These are phyloP conservation scores for Sphagnum magellanicum DNA, from an alignment of 228 moss, liverwort and hornwort species.

Conservation along the genomic window DNA sequence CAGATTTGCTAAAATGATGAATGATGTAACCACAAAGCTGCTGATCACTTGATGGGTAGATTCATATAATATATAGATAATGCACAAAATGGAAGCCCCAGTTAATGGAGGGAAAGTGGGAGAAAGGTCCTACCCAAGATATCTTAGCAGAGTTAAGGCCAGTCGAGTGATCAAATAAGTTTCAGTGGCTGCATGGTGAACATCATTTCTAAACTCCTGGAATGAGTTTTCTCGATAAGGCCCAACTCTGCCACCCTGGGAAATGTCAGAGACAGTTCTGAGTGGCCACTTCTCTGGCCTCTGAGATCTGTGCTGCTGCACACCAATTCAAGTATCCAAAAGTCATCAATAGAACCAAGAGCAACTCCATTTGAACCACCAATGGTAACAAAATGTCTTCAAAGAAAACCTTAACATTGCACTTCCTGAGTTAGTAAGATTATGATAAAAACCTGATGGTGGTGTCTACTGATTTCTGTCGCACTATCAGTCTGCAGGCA, in stretches of 20 bases:
- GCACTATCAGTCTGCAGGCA: constrained; percentile 1
- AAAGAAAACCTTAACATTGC: too few relatives aligned
- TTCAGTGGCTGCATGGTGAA: constrained; percentile 70
- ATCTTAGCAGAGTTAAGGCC: constrained; percentile 55
- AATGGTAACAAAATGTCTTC: too few relatives aligned
- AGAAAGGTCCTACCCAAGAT: constrained; percentile 50
- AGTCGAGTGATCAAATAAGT: constrained; percentile 67
- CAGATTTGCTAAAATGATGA: too few relatives aligned
- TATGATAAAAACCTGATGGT: neutral
- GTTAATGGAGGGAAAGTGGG: too few relatives aligned
- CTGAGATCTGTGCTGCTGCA: constrained; percentile 25
- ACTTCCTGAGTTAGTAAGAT: too few relatives aligned
- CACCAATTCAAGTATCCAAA: constrained; percentile 10
- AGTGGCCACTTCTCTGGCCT: constrained; percentile 24
- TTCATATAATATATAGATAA: too few relatives aligned
- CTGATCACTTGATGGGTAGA: too few relatives aligned
- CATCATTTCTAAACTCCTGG: constrained; percentile 73
- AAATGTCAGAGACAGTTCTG: constrained; percentile 18
- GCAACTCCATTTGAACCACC: too few relatives aligned
- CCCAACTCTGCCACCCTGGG: constrained; percentile 2
- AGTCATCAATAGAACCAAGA: constrained; percentile 8
- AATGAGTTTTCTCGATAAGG: constrained; percentile 52
- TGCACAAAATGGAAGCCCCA: too few relatives aligned
- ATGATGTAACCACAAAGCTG: too few relatives aligned
- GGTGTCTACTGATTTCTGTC: neutral